Percentiles rank a stretch among this genome's conserved stretches.
phyloP scores from a whole-genome alignment of 306 rosid genomes.

The Canavalia gladiata region DNA sequence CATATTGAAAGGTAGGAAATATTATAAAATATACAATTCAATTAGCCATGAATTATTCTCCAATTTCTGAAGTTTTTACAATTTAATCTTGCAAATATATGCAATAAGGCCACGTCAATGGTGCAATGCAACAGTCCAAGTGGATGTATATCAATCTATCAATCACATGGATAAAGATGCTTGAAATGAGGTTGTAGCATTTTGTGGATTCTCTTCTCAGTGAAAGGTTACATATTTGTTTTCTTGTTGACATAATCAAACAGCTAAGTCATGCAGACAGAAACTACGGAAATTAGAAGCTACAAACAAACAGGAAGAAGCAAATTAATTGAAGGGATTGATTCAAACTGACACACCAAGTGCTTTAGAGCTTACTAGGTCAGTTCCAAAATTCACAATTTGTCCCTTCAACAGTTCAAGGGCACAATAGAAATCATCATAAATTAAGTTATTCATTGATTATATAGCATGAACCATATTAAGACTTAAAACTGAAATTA shows the following conservation, averaged over 20 bases:
- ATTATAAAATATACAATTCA: constrained; percentile 26
- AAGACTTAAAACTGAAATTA: background rate
- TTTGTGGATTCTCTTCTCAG: background rate
- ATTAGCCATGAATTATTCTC: background rate
- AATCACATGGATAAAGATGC: background rate
- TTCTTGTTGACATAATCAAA: background rate
- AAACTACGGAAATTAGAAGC: background rate
- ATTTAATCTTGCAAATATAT: constrained; percentile 14
- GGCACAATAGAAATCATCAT: background rate
- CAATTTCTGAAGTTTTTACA: constrained; percentile 6
- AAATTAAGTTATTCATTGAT: background rate
- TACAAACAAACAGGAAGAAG: background rate
- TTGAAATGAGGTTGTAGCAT: background rate
- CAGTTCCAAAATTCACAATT: too few relatives aligned
- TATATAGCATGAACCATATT: background rate
- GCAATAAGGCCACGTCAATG: background rate
- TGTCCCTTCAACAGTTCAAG: too few relatives aligned
- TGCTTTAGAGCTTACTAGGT: too few relatives aligned
- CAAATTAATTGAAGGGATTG: constrained; percentile 1
- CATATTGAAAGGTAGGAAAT: background rate
- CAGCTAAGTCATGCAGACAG: background rate
- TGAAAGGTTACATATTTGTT: constrained; percentile 22
- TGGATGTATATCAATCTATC: background rate
- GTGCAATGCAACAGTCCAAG: constrained; percentile 7
- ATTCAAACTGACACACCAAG: background rate